Base-by-base conservation (phyloP, 345 rosid genomes). In the Geranium brycei region DNA sequence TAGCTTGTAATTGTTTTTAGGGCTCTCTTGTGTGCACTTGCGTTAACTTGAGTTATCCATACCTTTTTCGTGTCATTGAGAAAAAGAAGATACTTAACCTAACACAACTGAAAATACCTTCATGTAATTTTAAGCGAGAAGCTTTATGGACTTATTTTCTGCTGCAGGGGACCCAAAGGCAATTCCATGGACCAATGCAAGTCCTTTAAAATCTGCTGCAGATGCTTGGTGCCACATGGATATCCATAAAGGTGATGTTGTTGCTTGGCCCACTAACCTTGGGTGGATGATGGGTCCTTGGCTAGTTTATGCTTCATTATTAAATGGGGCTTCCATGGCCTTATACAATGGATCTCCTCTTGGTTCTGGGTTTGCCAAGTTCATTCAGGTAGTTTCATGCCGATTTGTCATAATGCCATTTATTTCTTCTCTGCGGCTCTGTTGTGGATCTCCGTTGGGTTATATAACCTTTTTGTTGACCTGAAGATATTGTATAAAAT, bases 231-330 rank as follows among this genome's bases (percentile, higher is more conserved):
- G 96, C 81, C 96, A 93, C 80, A 74, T 90, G 91, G 99, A 93
- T 81, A 71, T 90, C 71, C 87, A 28, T 11, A 82, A 58, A 58
- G 91, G 87, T 0, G 96, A 85, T 71, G 72, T 80, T 71, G 81
- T 89, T 76, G 86, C 97, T 75, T 93, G 99, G 99, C 99, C 97
- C 17, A 86, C 99, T 76, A 93, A 93, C 72, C 96, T 93, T 63
- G 99, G 99, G 55, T 93, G 99, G 99, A 93, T 93, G 97, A 93
- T 93, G 97, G 99, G 99, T 73, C 99, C 99, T 40, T 93, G 99
- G 99, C 80, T 93, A 65, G 91, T 93, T 31, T 93, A 93, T 83
- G 95, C 96, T 64, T 79, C 97, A 32, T 78, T 93, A 71, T 71
- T 93, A 35, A 93, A 93, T 60, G 89, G 97, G 4, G 99, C 97